Percentiles rank a stretch among this genome's conserved stretches.
Evolutionary conservation across 345 rosid genomes (phyloP).

Genomic region (Limnanthes douglasii): DNA sequence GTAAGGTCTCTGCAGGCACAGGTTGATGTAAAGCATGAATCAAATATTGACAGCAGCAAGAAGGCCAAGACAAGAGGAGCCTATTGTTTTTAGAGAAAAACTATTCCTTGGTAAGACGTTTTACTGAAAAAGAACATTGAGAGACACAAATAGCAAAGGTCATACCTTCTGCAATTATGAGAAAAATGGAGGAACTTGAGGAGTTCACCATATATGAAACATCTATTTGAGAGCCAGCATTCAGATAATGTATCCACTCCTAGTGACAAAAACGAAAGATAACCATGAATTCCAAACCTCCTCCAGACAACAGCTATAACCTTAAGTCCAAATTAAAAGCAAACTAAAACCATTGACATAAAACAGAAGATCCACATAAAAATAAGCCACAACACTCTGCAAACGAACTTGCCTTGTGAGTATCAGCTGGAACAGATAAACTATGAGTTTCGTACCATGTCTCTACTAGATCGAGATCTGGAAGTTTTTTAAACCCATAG

Average conservation of each 20-base stretch:
- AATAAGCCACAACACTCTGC: background rate
- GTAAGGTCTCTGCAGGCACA: background rate
- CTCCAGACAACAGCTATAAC: conserved; percentile 1
- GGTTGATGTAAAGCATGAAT: background rate
- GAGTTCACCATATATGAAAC: conserved; percentile 51
- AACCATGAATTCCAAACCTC: background rate
- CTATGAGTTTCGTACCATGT: conserved; percentile 40
- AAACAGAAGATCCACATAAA: background rate
- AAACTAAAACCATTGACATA: background rate
- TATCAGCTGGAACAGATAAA: conserved; percentile 42
- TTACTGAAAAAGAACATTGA: no score
- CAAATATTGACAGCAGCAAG: no score
- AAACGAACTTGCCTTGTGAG: conserved; percentile 49
- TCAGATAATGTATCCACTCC: conserved; percentile 71
- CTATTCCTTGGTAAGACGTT: no score
- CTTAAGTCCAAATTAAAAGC: background rate
- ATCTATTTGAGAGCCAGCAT: conserved; percentile 62
- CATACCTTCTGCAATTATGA: conserved; percentile 83
- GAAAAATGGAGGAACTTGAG: conserved; percentile 40
- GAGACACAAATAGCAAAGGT: no score
- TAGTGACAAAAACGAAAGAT: conserved; percentile 12
- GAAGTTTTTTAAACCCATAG: conserved; percentile 53
- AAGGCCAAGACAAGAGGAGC: no score
- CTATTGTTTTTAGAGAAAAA: no score
- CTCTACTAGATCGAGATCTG: conserved; percentile 44